phyloP scores from a whole-genome alignment of 176 grass and related monocot species.

The Calamus simplicifolius region DNA sequence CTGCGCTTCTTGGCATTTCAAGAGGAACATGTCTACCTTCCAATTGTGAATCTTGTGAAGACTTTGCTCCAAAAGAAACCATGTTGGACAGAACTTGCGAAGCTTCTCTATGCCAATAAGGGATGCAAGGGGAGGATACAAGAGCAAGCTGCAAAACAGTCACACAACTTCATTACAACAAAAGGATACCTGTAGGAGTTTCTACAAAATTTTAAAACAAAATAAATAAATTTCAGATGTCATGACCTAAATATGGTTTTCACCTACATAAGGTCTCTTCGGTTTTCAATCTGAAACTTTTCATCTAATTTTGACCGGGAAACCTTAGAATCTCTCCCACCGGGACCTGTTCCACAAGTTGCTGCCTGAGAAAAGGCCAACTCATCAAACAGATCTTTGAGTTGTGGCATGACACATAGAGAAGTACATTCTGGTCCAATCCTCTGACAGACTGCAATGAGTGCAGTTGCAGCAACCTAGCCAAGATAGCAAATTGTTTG shows the following conservation, averaged over 20 bases:
- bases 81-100: slow-evolving; percentile 63
- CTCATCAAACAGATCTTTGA: slow-evolving; percentile 81
- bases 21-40: slow-evolving; percentile 48
- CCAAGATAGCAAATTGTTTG: slow-evolving; percentile 27
- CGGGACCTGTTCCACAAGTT: slow-evolving; percentile 29
- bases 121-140: slow-evolving; percentile 88
- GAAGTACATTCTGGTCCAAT: slow-evolving; percentile 64
- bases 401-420: slow-evolving; percentile 56
- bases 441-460: slow-evolving; percentile 64
- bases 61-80: slow-evolving; percentile 94
- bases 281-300: slow-evolving; percentile 48
- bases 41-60: slow-evolving; percentile 76
- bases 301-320: slow-evolving; percentile 36
- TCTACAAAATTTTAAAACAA: too few relatives aligned
- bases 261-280: slow-evolving; percentile 80
- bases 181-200: too few relatives aligned
- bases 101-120: slow-evolving; percentile 86
- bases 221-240: too few relatives aligned
- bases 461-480: slow-evolving; percentile 56
- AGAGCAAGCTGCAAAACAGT: slow-evolving; percentile 37
- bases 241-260: neutral
- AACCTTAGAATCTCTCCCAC: slow-evolving; percentile 35
- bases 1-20: neutral
- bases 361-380: slow-evolving; percentile 54
- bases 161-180: neutral